These are phyloP conservation scores for Nemania abortiva DNA, from an alignment of 2,329 filamentous ascomycete species.

Conservation along the genomic window DNA sequence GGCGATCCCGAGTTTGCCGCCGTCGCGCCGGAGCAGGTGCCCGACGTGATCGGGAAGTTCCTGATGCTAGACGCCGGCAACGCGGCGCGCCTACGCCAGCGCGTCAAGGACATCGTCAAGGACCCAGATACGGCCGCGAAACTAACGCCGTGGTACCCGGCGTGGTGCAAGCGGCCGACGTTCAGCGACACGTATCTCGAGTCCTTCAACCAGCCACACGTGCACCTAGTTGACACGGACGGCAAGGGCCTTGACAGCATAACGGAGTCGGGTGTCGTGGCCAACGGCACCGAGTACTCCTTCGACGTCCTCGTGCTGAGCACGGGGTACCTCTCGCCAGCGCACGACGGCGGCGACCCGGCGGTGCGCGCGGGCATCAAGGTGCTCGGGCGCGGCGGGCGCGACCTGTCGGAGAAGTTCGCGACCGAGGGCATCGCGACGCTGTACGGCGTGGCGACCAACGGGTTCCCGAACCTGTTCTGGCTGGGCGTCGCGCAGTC, in stretches of 20 bases:
- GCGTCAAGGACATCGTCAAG: slow-evolving; percentile 64
- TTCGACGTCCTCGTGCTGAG: slow-evolving; percentile 53
- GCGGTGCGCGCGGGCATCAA: slow-evolving; percentile 55
- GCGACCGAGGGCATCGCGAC: slow-evolving; percentile 57
- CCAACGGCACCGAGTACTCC: slow-evolving; percentile 60
- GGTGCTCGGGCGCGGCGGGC: slow-evolving; percentile 42
- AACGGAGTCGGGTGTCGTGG: slow-evolving; percentile 61
- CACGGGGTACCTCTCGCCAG: slow-evolving; percentile 56
- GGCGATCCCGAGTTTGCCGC: slow-evolving; percentile 51
- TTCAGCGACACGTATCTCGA: slow-evolving; percentile 72
- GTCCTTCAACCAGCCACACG: slow-evolving; percentile 69
- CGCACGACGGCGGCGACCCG: slow-evolving; percentile 59
- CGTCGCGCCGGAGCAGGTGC: slow-evolving; percentile 53
- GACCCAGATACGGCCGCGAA: slow-evolving; percentile 63
- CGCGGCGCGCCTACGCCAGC: slow-evolving; percentile 59
- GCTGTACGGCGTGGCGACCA: slow-evolving; percentile 63
- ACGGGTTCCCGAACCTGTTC: slow-evolving; percentile 68
- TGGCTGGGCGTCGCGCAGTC: slow-evolving; percentile 59
- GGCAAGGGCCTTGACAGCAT: slow-evolving; percentile 63
- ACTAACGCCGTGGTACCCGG: slow-evolving; percentile 63
- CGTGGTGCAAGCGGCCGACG: slow-evolving; percentile 72
- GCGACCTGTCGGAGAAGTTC: slow-evolving; percentile 46
- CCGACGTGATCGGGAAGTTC: slow-evolving; percentile 53
- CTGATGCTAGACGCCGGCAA: slow-evolving; percentile 57
- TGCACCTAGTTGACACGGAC: slow-evolving; percentile 70